These are phyloP conservation scores for Achaetomium macrosporum DNA, from an alignment of 2,329 filamentous ascomycete genomes.

Conservation along the genomic window DNA sequence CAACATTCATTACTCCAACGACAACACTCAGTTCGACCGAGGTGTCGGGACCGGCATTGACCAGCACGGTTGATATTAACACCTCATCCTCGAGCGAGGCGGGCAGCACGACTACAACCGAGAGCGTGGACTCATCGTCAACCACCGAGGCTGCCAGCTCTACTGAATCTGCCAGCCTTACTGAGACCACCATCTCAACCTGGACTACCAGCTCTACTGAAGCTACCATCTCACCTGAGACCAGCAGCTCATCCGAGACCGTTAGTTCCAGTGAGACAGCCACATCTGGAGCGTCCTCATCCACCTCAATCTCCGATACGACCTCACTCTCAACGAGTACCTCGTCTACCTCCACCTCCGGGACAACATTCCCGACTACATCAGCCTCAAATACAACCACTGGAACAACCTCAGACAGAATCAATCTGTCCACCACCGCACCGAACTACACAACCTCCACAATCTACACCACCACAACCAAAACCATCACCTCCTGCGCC, in stretches of 20 bases:
- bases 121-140: too few species aligned
- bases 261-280: background rate
- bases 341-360: background rate
- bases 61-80: background rate
- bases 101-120: background rate
- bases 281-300: background rate
- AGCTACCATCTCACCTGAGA: background rate
- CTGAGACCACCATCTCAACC: background rate
- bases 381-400: too few species aligned
- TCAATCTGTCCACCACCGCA: background rate
- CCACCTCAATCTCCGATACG: background rate
- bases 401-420: background rate
- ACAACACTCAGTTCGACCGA: background rate
- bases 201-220: background rate
- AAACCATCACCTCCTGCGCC: conserved; percentile 19
- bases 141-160: background rate
- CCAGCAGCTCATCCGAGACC: background rate
- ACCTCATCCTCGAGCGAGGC: background rate
- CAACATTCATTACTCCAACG: background rate
- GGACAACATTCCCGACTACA: too few species aligned
- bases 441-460: conserved; percentile 11
- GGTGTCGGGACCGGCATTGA: background rate
- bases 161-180: too few species aligned
- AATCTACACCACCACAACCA: conserved; percentile 20
- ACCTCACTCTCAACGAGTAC: background rate